phyloP scores from a whole-genome alignment of 768 basidiomycete species.

The Tylopilus felleus region DNA sequence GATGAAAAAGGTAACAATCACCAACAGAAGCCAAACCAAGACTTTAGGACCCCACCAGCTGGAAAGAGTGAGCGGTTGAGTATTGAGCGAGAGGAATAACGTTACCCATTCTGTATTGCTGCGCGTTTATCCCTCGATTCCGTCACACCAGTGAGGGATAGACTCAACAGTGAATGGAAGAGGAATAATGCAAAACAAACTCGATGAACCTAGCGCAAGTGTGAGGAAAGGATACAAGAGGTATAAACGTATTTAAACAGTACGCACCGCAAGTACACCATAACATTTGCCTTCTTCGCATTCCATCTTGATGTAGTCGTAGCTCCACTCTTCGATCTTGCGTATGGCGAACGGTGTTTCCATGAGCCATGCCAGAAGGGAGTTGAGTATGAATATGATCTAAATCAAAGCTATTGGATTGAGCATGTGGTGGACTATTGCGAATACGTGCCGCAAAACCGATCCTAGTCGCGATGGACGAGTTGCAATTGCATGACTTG shows the following conservation, averaged over 20 bases:
- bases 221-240: conserved; percentile 2
- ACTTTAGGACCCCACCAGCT: conserved; percentile 99
- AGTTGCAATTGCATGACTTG: conserved; percentile 99
- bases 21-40: conserved; percentile 80
- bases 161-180: conserved; percentile 80
- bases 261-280: conserved; percentile 85
- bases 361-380: conserved; percentile 96
- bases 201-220: conserved; percentile 68
- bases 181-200: conserved; percentile 93
- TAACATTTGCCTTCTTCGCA: conserved; percentile 93
- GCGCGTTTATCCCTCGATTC: conserved; percentile 92
- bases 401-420: conserved; percentile 28
- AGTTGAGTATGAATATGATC: conserved; percentile 95
- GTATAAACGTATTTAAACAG: neutral
- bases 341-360: conserved; percentile 84
- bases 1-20: conserved; percentile 86
- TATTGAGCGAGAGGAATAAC: neutral
- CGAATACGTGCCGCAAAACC: conserved; percentile 76
- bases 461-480: conserved; percentile 94
- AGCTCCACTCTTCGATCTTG: conserved; percentile 87
- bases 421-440: neutral
- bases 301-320: conserved; percentile 98
- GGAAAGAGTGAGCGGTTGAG: conserved; percentile 14
- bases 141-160: conserved; percentile 78
- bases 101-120: conserved; percentile 94